These are phyloP conservation scores for Stephania cephalantha DNA, from an alignment of 164 flowering plant species.

Conservation along the genomic window DNA sequence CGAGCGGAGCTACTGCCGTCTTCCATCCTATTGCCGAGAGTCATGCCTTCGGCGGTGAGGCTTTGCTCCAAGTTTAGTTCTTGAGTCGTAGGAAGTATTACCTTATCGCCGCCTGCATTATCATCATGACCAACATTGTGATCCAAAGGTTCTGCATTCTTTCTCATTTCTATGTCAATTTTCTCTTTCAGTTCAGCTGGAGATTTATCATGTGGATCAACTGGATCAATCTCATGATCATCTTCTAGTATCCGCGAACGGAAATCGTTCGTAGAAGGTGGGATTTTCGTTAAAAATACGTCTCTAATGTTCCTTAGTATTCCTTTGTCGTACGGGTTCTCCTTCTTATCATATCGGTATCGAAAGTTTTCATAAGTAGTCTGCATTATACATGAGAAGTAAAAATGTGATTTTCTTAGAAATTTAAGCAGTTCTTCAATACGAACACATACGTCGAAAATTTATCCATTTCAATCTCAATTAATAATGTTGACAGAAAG, in stretches of 20 bases:
- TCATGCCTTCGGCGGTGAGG: constrained; percentile 6
- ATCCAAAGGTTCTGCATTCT: constrained; percentile 37
- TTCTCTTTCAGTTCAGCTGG: constrained; percentile 43
- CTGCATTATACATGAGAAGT: constrained; percentile 29
- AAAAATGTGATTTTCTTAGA: background rate
- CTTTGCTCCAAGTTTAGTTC: constrained; percentile 15
- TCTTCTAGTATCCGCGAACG: constrained; percentile 46
- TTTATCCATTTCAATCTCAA: too few species aligned
- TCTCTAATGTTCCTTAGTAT: constrained; percentile 45
- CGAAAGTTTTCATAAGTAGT: constrained; percentile 96
- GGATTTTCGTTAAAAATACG: constrained; percentile 44
- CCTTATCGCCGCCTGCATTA: constrained; percentile 21
- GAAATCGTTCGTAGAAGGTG: constrained; percentile 59
- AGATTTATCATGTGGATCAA: constrained; percentile 23
- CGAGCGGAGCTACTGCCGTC: constrained; percentile 18
- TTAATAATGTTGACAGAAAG: background rate
- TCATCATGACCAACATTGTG: constrained; percentile 35
- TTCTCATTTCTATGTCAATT: constrained; percentile 63
- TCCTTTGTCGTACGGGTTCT: constrained; percentile 68
- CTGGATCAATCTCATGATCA: constrained; percentile 20
- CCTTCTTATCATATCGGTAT: constrained; percentile 81
- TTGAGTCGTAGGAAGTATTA: constrained; percentile 15
- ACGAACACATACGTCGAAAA: too few species aligned
- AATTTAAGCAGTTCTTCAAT: too few species aligned
- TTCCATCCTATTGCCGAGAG: constrained; percentile 5